Percentiles rank a stretch among this genome's conserved stretches.
Conservation (phyloP, 345 rosid species). For the Citrus inodora region DNA sequence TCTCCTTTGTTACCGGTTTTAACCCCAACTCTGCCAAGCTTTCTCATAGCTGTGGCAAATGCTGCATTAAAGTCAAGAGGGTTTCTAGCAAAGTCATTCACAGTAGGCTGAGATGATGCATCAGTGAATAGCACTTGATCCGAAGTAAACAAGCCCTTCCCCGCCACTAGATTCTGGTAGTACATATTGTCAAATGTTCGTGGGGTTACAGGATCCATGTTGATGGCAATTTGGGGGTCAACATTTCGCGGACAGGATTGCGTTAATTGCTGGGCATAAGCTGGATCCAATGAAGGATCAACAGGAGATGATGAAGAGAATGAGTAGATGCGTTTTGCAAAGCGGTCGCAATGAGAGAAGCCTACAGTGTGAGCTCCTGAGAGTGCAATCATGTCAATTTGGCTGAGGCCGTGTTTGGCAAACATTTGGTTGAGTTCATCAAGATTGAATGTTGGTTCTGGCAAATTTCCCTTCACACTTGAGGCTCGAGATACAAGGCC, state of each 20-base stretch:
- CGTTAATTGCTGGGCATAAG: conserved; percentile 58
- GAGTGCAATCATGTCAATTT: conserved; percentile 79
- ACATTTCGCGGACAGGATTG: conserved; percentile 43
- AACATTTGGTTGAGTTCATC: conserved; percentile 45
- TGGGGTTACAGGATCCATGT: conserved; percentile 61
- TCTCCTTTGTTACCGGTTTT: conserved; percentile 63
- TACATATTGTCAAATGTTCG: conserved; percentile 58
- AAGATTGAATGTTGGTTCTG: conserved; percentile 55
- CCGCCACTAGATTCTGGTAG: conserved; percentile 63
- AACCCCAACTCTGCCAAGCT: conserved; percentile 72
- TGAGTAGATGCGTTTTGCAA: conserved; percentile 58
- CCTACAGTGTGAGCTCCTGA: conserved; percentile 93
- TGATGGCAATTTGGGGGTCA: conserved; percentile 47
- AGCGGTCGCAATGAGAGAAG: conserved; percentile 76
- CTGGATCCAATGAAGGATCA: conserved; percentile 61
- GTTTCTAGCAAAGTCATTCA: conserved; percentile 52
- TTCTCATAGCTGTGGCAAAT: conserved; percentile 60
- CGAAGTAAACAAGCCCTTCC: conserved; percentile 73
- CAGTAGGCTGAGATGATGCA: conserved; percentile 47
- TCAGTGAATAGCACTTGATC: conserved; percentile 60
- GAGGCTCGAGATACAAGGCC: conserved; percentile 65
- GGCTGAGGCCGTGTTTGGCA: conserved; percentile 46
- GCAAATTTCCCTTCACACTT: conserved; percentile 61
- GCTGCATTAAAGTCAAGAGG: conserved; percentile 53
- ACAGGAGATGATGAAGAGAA: conserved; percentile 49